Percentiles rank a stretch among this genome's conserved stretches.
Conservation (phyloP, 2,329 filamentous ascomycete species). For the Calonectria honghensis region DNA sequence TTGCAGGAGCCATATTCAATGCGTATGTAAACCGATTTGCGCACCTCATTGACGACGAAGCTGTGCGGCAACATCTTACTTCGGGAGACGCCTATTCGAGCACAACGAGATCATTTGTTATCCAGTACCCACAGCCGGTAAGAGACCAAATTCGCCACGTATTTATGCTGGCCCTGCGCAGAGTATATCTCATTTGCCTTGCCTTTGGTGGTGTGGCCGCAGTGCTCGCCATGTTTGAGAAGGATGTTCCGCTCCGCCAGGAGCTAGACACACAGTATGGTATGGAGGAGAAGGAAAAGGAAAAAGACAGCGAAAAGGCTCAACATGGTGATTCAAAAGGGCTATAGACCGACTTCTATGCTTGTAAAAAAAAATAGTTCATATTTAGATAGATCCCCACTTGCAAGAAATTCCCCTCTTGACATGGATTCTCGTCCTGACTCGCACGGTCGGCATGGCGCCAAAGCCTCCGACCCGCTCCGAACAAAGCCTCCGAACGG, state of each 20-base stretch:
- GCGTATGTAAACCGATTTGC: constrained; percentile 50
- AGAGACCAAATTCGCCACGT: constrained; percentile 52
- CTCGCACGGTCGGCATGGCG: neutral
- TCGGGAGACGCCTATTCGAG: constrained; percentile 56
- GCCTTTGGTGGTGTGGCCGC: constrained; percentile 49
- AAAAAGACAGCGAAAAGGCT: constrained; percentile 16
- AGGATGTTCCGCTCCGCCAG: constrained; percentile 52
- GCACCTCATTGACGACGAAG: constrained; percentile 47
- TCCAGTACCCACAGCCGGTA: constrained; percentile 45
- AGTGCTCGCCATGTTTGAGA: constrained; percentile 53
- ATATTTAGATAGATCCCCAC: neutral
- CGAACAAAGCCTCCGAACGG: constrained; percentile 48
- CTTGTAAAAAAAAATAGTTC: neutral
- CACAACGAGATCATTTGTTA: constrained; percentile 52
- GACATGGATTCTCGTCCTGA: constrained; percentile 16
- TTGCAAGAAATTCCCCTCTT: neutral
- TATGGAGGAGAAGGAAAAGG: constrained; percentile 44
- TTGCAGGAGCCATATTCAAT: constrained; percentile 66
- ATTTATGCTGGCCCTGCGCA: constrained; percentile 50
- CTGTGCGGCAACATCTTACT: constrained; percentile 43
- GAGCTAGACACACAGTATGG: constrained; percentile 56
- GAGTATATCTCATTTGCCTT: constrained; percentile 51
- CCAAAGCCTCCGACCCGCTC: constrained; percentile 47
- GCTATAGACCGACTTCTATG: neutral
- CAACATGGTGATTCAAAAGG: neutral